These are phyloP conservation scores for Nematodospora valgi DNA, from an alignment of 805 yeast genomes.

Conservation along the genomic window DNA sequence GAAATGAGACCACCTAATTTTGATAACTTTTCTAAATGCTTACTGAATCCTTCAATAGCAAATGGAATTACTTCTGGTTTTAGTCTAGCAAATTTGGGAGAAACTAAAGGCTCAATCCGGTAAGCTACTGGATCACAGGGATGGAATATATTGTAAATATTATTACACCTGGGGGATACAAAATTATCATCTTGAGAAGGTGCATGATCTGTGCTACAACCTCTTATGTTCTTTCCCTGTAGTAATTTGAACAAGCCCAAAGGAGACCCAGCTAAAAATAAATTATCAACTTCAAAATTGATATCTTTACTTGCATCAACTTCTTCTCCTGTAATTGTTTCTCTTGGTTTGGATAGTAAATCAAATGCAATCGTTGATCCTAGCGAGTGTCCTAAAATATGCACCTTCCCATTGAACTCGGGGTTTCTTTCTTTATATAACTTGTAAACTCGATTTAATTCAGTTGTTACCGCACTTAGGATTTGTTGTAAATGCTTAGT, in stretches of 20 bases:
- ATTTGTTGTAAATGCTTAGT: conserved; percentile 62
- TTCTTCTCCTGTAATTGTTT: background rate
- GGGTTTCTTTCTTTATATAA: conserved; percentile 64
- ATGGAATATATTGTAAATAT: conserved; percentile 79
- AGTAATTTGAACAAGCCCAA: conserved; percentile 82
- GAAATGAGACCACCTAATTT: conserved; percentile 34
- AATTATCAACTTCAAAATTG: conserved; percentile 67
- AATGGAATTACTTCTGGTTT: conserved; percentile 61
- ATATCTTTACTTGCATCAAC: conserved; percentile 41
- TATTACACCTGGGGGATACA: conserved; percentile 53
- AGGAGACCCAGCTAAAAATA: conserved; percentile 86
- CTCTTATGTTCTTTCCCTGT: conserved; percentile 54
- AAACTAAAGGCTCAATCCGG: conserved; percentile 78
- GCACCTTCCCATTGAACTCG: conserved; percentile 69
- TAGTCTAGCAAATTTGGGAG: conserved; percentile 42
- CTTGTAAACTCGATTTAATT: conserved; percentile 60
- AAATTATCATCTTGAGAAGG: conserved; percentile 9
- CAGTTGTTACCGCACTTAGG: conserved; percentile 53
- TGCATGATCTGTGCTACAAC: conserved; percentile 33
- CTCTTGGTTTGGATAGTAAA: conserved; percentile 52
- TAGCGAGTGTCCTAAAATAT: conserved; percentile 84
- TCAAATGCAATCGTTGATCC: conserved; percentile 86
- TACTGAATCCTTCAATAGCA: conserved; percentile 48
- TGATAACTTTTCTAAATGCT: conserved; percentile 41
- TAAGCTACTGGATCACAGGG: conserved; percentile 91